Evolutionary conservation across 345 rosid species (phyloP), one percentile per base, ranked within the genome.

Genomic region (Nasturtium officinale): DNA sequence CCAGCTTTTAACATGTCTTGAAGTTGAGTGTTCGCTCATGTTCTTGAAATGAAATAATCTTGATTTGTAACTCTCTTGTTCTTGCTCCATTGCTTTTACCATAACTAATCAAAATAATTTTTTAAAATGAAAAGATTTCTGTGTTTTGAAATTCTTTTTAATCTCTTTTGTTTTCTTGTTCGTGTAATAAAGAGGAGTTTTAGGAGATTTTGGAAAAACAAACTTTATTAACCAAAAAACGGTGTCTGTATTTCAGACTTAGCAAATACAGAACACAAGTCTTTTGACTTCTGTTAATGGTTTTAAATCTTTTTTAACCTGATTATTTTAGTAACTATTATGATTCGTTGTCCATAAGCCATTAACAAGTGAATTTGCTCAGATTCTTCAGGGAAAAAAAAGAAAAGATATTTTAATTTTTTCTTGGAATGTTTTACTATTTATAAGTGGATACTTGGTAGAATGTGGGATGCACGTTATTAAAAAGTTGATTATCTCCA

Each of bases 1-100:
- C 78, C 71, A 69, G 72, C 90, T 87, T 81, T 87, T 90, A 7
- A 68, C 68, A 61, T 85, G 87, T 37, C 74, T 78, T 43, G 73
- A 60, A 16, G 78, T 72, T 15, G 81, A 80, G 32, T 78, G 13
- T 2, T 83, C 94, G 57, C 57, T 45, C 73, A 72, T 72, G 65
- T 72, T 78, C 87, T 73, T 73, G 81, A 89, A 90, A 83, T 83
- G 82, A 76, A 61, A 82, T 77, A 90, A 71, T 72, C 88, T 89
- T 16, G 94, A 81, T 82, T 51, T 84, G 65, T 72, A 67, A 48
- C 40, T 85, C 46, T 90, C 97, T 64, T 82, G 86, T 80, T 89
- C 94, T 78, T 84, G 88, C 6, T 87, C 92, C 33, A 82, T 72
- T n/a, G 86, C 84, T 26, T 74, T 82, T 72, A 81, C 87, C 83